Conservation (phyloP, 1,284 basidiomycete genomes). For the Grifola frondosa region DNA sequence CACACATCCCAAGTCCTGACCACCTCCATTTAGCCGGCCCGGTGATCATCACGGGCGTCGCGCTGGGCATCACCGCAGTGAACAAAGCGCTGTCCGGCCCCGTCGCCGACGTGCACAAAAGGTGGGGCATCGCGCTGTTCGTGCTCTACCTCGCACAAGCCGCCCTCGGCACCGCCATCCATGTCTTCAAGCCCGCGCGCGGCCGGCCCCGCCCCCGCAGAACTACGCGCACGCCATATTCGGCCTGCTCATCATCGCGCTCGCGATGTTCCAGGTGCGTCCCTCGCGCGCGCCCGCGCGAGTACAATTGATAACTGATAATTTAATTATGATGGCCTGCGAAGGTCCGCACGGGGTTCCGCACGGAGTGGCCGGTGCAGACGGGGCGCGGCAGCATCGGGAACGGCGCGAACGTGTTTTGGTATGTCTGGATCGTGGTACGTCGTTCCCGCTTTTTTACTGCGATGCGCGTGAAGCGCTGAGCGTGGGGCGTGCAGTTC, state of each 20-base stretch:
- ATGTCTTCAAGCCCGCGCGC: slow-evolving; percentile 49
- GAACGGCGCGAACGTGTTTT: slow-evolving; percentile 42
- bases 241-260: slow-evolving; percentile 47
- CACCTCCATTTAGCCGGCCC: slow-evolving; percentile 33
- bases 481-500: slow-evolving; percentile 32
- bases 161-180: slow-evolving; percentile 54
- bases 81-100: slow-evolving; percentile 38
- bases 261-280: slow-evolving; percentile 41
- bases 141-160: slow-evolving; percentile 58
- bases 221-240: slow-evolving; percentile 57
- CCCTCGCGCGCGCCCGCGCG: not conserved
- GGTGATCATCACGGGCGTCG: slow-evolving; percentile 46
- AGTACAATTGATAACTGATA: not conserved
- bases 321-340: too few species aligned
- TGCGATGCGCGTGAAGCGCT: not conserved
- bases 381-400: slow-evolving; percentile 41
- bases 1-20: not conserved
- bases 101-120: slow-evolving; percentile 52
- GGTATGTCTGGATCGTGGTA: slow-evolving; percentile 54
- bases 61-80: slow-evolving; percentile 49
- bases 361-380: slow-evolving; percentile 44
- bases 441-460: slow-evolving; percentile 24
- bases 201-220: slow-evolving; percentile 43
- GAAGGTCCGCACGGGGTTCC: slow-evolving; percentile 50
- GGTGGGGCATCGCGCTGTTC: slow-evolving; percentile 56